Evolutionary conservation across 2,329 filamentous ascomycete genomes (phyloP), one percentile per base, ranked within the genome.

Genomic region (Neofusicoccum umdonicola): DNA sequence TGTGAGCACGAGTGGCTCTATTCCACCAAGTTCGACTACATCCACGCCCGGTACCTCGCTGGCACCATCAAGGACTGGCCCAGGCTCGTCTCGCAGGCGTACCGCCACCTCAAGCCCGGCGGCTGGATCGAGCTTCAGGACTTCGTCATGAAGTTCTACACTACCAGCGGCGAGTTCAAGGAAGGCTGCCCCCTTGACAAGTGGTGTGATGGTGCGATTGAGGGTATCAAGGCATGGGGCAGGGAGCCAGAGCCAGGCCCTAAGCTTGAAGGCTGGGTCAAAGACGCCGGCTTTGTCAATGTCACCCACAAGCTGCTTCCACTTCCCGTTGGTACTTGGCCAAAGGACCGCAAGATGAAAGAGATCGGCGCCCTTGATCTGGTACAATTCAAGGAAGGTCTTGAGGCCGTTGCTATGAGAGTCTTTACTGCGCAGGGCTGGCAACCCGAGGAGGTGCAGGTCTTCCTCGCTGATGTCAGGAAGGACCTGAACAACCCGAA

Each of bases 61-160:
- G 81, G 80, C 34, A 79, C 82, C 39, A 80, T 90, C 47, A 76
- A 79, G n/a, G 79, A 88, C 69, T 86, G 85, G 73, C 76, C 77
- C 4, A 74, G 75, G 19, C 73, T 88, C 51, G 71, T 86, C 19
- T 72, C 77, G 17, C 78, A 81, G 51, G 79, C 86, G 4, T 83
- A 84, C 65, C 74, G 80, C 65, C 79, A 74, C 66, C 71, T 72
- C 8, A 73, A 73, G 57, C 72, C 72, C 1, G 71, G 72, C 41
- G 73, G 72, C 51, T 76, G 73, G 73, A 71, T 75, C 57, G 71
- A 76, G 62, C 72, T 76, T 39, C 68, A 71, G 62, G 71, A 73
- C 45, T 72, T 70, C 66, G 69, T 71, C 56, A 68, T 69, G 35
- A 47, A 50, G 15, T 72, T 71, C 62, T 71, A 72, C 65, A 71